Conservation (phyloP, 2,329 filamentous ascomycete genomes). For the Pseudodiploospora longispora region DNA sequence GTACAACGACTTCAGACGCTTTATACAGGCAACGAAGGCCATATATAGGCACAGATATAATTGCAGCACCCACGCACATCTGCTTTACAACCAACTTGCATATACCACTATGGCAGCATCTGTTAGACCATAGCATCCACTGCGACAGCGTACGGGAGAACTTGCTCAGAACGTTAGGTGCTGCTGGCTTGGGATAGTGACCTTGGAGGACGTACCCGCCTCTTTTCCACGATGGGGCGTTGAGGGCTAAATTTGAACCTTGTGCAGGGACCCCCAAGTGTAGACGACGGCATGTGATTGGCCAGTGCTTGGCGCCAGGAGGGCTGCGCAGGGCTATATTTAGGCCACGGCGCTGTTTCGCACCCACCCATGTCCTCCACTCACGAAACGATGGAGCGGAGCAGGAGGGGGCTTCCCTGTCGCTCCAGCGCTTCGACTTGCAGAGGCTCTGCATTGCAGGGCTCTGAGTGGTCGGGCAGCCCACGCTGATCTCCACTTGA, state of each 20-base stretch:
- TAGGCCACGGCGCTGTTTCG: constrained; percentile 17
- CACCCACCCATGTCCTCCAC: constrained; percentile 7
- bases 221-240: constrained; percentile 1
- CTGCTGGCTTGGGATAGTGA: too few species aligned
- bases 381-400: constrained; percentile 9
- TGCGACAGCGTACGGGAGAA: too few species aligned
- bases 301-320: constrained; percentile 21
- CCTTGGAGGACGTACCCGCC: too few species aligned
- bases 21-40: too few species aligned
- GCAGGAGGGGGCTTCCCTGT: constrained; percentile 4
- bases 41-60: too few species aligned
- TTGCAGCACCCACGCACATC: too few species aligned
- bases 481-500: not conserved
- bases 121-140: too few species aligned
- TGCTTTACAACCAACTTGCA: too few species aligned
- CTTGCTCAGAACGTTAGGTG: too few species aligned
- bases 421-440: constrained; percentile 1
- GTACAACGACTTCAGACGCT: too few species aligned
- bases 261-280: constrained; percentile 16
- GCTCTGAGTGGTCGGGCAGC: constrained; percentile 2
- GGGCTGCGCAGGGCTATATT: constrained; percentile 24
- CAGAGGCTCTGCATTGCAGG: not conserved
- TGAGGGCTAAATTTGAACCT: constrained; percentile 8
- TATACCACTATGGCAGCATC: too few species aligned
- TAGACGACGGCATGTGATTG: constrained; percentile 19